Evolutionary conservation across 371 early-diverging fungal species (phyloP).

Genomic region (Rhizomucor pusillus): DNA sequence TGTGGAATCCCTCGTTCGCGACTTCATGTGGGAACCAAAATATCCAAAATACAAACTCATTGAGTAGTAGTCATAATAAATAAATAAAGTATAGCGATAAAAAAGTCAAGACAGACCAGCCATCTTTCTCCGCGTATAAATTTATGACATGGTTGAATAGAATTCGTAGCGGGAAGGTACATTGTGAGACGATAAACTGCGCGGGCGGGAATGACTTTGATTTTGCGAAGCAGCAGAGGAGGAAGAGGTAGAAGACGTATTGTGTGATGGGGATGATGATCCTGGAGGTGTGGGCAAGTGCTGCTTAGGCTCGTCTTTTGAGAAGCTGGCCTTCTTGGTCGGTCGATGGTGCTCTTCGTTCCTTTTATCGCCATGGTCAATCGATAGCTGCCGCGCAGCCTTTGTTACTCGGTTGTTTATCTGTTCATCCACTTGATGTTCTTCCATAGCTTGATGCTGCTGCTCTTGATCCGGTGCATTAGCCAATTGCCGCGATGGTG

Average conservation of each 20-base stretch:
- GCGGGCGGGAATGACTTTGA: too few relatives aligned
- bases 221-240: constrained; percentile 2
- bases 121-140: too few relatives aligned
- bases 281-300: constrained; percentile 25
- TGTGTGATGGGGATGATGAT: constrained; percentile 14
- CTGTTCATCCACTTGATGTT: constrained; percentile 4
- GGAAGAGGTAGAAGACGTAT: constrained; percentile 11
- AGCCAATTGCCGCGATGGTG: constrained; percentile 5
- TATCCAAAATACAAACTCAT: constrained; percentile 11
- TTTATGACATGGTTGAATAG: constrained; percentile 5
- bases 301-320: constrained; percentile 5
- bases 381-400: constrained; percentile 19
- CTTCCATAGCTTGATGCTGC: neutral
- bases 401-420: constrained; percentile 5
- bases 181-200: too few relatives aligned
- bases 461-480: neutral
- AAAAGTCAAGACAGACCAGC: neutral
- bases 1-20: constrained; percentile 5
- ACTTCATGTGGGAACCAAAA: constrained; percentile 19
- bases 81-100: too few relatives aligned
- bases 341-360: constrained; percentile 16
- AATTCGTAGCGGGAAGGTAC: neutral
- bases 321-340: constrained; percentile 19
- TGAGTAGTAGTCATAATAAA: neutral
- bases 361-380: constrained; percentile 15